Base-by-base conservation (phyloP, 2,329 filamentous ascomycete species). In the Diaporthe sp. region DNA sequence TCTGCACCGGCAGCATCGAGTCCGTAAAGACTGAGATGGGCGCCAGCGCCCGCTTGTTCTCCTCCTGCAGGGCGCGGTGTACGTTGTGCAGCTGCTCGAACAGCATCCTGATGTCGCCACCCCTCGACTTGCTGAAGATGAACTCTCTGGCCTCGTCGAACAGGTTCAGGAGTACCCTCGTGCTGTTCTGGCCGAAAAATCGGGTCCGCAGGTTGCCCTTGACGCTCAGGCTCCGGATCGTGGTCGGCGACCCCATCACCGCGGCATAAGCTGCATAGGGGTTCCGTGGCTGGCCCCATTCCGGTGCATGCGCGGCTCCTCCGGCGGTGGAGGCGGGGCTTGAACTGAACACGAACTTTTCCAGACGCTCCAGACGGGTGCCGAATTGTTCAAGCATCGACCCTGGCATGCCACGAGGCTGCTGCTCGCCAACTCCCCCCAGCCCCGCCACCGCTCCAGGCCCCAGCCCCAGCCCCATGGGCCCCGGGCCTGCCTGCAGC, bases 11-110 rank as follows among this genome's bases (percentile, higher is more conserved):
- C 79, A 89, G 88, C 82, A 90, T 88, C n/a, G 88, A 90, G 77
- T 90, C 88, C 37, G 90, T 88, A 77, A 87, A 90, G 42, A 90
- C 88, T 4, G 87, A 84, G 58, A 90, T 89, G 0, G 89, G 88
- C 7, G 85, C 81, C 53, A 89, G 80, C 0, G 84, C 84, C 76
- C 86, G 85, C 70, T 82, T 82, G 77, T 87, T 85, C 39, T 88
- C 85, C 65, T 86, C 84, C 76, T 87, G 86, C 12, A 90, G 80
- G 19, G 83, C 80, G 75, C 82, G 85, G 77, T 90, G 85, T 50
- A 90, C 84, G 58, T 84, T 84, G 71, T 86, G 83, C 58, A 89
- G 84, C 61, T 83, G 84, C 27, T 81, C 74, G 69, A 90, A 85
- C 47, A 87, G 77, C 27, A 88, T 85, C 37, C 82, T 78, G 37